A percentile compares a stretch with the other conserved stretches of the same genome.
Evolutionary conservation across 129 eudicot species (phyloP).

Genomic region (Ambrosia artemisiifolia): DNA sequence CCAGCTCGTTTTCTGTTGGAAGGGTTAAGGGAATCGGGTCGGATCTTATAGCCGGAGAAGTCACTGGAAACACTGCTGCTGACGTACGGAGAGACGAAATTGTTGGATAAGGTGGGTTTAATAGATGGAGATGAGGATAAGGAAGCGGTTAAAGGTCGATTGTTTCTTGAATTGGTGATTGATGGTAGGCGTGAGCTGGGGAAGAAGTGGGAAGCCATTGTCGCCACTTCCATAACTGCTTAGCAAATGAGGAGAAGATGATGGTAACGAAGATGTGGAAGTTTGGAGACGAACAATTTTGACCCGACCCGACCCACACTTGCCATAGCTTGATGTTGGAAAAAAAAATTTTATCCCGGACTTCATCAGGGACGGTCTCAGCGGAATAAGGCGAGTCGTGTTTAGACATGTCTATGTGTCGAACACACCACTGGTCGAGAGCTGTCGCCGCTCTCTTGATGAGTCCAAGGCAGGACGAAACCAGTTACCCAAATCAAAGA

Average conservation of each 20-base stretch:
- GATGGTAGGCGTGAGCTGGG: constrained; percentile 39
- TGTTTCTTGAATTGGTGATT: constrained; percentile 15
- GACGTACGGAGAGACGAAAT: constrained; percentile 47
- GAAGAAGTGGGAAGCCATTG: constrained; percentile 53
- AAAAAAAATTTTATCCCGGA: too few species aligned
- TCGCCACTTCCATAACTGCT: constrained; percentile 41
- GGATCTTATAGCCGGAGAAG: constrained; percentile 54
- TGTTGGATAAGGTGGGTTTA: constrained; percentile 47
- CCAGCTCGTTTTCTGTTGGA: constrained; percentile 50
- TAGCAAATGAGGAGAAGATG: not conserved
- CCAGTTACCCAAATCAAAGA: too few species aligned
- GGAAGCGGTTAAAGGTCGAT: constrained; percentile 13
- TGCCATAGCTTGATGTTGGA: too few species aligned
- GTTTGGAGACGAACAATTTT: not conserved
- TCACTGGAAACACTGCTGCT: constrained; percentile 45
- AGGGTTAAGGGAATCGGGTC: constrained; percentile 51
- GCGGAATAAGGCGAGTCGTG: too few species aligned
- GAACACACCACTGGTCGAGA: too few species aligned
- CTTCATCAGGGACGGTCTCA: too few species aligned
- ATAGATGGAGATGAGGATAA: constrained; percentile 28
- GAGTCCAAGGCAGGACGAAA: too few species aligned
- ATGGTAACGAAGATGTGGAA: constrained; percentile 21
- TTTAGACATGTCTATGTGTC: too few species aligned
- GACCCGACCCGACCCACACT: constrained; percentile 9
- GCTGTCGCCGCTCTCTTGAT: too few species aligned